phyloP scores from a whole-genome alignment of 805 yeast genomes.

The Metschnikowia arizonensis region DNA sequence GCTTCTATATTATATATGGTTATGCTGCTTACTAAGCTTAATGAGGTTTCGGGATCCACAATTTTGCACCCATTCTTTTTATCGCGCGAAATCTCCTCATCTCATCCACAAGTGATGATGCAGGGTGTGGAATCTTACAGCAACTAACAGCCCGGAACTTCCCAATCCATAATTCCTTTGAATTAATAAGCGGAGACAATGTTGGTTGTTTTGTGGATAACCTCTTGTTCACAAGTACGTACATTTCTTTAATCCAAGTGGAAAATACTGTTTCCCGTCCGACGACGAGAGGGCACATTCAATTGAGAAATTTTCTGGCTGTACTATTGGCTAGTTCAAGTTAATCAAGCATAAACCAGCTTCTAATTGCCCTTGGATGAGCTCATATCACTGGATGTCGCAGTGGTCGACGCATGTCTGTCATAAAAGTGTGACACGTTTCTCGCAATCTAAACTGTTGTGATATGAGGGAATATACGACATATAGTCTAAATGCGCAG shows the following conservation, averaged over 20 bases:
- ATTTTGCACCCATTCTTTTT: constrained; percentile 11
- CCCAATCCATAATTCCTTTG: neutral
- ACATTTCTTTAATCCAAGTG: no score
- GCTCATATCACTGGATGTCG: constrained; percentile 1
- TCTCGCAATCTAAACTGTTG: neutral
- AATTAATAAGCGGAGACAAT: neutral
- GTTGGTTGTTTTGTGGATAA: neutral
- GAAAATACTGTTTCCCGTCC: neutral
- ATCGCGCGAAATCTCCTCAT: constrained; percentile 6
- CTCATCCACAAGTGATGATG: constrained; percentile 8
- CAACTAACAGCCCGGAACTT: neutral
- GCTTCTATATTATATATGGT: neutral
- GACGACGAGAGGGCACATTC: neutral
- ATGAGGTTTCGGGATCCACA: constrained; percentile 7
- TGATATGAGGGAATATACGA: no score
- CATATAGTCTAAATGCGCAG: no score
- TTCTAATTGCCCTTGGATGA: no score
- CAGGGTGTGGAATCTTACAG: constrained; percentile 4
- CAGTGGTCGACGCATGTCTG: neutral
- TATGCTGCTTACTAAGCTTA: neutral
- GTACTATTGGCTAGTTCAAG: no score
- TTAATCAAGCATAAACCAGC: no score
- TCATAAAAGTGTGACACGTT: constrained; percentile 1
- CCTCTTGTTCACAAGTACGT: no score
- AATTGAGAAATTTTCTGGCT: neutral